Evolutionary conservation across 1,284 basidiomycete genomes (phyloP), one percentile per base, ranked within the genome.

Genomic region (Ceratobasidium sp.): DNA sequence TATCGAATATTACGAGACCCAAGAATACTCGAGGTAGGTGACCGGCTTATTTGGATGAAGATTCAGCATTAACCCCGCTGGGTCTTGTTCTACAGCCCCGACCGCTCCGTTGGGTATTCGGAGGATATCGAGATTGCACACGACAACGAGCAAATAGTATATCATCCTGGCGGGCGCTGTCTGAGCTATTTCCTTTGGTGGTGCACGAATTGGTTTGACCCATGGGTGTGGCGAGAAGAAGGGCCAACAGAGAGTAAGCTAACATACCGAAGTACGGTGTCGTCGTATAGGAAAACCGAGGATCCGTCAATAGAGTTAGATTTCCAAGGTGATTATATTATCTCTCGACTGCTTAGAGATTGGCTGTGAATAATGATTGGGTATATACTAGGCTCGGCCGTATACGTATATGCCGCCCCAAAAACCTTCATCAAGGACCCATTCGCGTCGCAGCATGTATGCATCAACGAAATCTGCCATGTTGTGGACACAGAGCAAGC

Each of bases 81-180:
- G 10, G 16, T n/a, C 2, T 50, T 23, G 26, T n/a, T 39, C 23
- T 23, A 57, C n/a, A 61, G 59, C 28, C 59, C 59, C 3, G 41
- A 46, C n/a, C n/a, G n/a, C n/a, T 28, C 23, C 21, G 39, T 26
- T 41, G 59, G 59, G 26, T 41, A 45, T 16, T 28, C n/a, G 43
- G 83, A 85, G 41, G 91, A 93, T 77, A 85, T 83, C 2, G 76
- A 77, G 2, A 78, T 76, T 32, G 90, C 90, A 1, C 92, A 93
- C 77, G 73, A 75, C 14, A 75, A 71, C 16, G 78, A 80, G 32
- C 81, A 79, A 60, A 88, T 93, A 43, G 80, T 30, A 3, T 61
- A 61, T 26, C 41, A 61, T 26, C 59, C 59, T 28, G 59, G 41
- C 10, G 3, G 59, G 2, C 59, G 59, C 10, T 61, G 59, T 21